Evolutionary conservation across 164 flowering plant species (phyloP), one percentile per base, ranked within the genome.

Genomic region (Umbellularia californica): DNA sequence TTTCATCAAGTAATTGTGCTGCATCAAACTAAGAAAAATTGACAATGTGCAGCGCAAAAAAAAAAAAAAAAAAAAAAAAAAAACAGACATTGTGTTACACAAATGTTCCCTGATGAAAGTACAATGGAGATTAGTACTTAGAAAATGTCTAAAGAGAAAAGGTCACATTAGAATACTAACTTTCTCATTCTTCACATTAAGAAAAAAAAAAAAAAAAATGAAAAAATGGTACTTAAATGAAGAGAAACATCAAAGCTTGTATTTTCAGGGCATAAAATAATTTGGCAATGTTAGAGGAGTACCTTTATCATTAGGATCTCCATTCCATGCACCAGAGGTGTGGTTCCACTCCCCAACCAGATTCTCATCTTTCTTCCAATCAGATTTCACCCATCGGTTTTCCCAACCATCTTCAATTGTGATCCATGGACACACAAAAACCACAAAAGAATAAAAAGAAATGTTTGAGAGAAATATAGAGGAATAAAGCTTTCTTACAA

Each of bases 361-460:
- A 76, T 86, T 90, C 74, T 90, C 99, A 77, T 90, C 97, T 82
- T 80, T 93, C 87, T 93, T 95, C 99, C 99, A 95, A 35, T 95
- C 99, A 60, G 99, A 95, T 79, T 81, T 87, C n/a, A 95, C 93
- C 99, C 99, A 95, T 60, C 88, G 77, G 4, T 74, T 85, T 75
- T 92, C 98, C 98, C 99, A 95, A 75, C 93, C 97, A 84, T 90
- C 98, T 95, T 24, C 62, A 75, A 65, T 20, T 41, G 67, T 65
- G 24, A 41, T 23, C 25, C n/a, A 70, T 50, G 5, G 47, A 47
- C 14, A 63, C 0, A 76, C 2, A 25, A 25, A 71, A 24, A 68
- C 62, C 60, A 71, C 33, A 47, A 62, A 22, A 71, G 62, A 33
- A 2, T 4, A 65, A 22, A 23, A 70, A 14, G 65, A 23, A 47